Evolutionary conservation across 129 eudicot species (phyloP).

Genomic region (Escallonia herrerae): DNA sequence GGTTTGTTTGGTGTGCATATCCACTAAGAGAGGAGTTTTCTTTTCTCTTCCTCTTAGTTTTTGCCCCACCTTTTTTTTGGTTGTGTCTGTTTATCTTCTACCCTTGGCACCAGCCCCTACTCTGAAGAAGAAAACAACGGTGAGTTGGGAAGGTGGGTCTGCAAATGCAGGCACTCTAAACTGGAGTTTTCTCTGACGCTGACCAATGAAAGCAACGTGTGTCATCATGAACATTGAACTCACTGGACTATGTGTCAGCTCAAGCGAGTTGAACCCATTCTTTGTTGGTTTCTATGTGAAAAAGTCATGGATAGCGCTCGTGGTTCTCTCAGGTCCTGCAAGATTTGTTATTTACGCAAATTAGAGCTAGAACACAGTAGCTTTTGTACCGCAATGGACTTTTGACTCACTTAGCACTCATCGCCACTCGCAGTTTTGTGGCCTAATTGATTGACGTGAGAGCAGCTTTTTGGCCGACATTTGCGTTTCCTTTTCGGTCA

Average conservation of each 20-base stretch:
- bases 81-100: neutral
- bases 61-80: neutral
- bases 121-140: neutral
- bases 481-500: too few relatives aligned
- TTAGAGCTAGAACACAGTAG: too few relatives aligned
- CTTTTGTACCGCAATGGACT: neutral
- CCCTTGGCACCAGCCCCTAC: too few relatives aligned
- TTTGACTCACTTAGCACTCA: slow-evolving; percentile 1
- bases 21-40: neutral
- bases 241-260: too few relatives aligned
- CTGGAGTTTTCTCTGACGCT: neutral
- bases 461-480: too few relatives aligned
- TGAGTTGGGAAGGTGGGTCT: neutral
- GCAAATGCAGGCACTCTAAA: neutral
- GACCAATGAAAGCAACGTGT: neutral
- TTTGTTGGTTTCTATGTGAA: too few relatives aligned
- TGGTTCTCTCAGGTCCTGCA: too few relatives aligned
- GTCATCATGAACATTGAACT: too few relatives aligned
- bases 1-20: neutral
- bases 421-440: too few relatives aligned
- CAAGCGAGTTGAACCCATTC: neutral
- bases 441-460: too few relatives aligned
- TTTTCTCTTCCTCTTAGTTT: neutral
- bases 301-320: too few relatives aligned
- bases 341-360: too few relatives aligned